Conservation (phyloP, 164 flowering plant species). For the Stephania cephalantha region DNA sequence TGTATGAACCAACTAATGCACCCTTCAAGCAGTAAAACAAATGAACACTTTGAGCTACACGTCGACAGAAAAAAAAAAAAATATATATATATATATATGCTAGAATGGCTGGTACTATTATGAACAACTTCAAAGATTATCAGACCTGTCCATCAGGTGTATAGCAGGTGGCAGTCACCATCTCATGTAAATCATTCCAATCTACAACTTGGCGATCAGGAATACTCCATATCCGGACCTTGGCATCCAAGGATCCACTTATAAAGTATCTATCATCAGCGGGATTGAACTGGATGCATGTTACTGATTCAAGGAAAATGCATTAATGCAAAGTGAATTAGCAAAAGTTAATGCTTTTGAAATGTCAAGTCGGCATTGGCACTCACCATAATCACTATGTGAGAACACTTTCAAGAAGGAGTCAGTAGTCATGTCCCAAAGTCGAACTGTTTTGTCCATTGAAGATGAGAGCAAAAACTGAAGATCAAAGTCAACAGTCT, state of each 20-base stretch:
- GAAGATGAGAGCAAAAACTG: conserved; percentile 96
- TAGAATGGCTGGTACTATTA: background rate
- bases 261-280: conserved; percentile 94
- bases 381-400: conserved; percentile 92
- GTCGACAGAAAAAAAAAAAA: conserved; percentile 1
- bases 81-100: no score
- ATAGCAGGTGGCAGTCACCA: conserved; percentile 99
- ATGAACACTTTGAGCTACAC: conserved; percentile 16
- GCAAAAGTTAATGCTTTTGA: background rate
- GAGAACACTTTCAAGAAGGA: conserved; percentile 84
- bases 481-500: conserved; percentile 9
- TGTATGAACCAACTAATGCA: conserved; percentile 95
- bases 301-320: conserved; percentile 49
- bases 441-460: conserved; percentile 98
- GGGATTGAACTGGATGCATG: conserved; percentile 99
- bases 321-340: background rate
- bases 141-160: conserved; percentile 98
- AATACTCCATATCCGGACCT: conserved; percentile 99
- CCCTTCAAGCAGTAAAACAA: conserved; percentile 44
- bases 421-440: conserved; percentile 83
- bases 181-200: conserved; percentile 95
- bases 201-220: conserved; percentile 95
- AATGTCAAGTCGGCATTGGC: background rate
- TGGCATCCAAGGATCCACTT: conserved; percentile 95
- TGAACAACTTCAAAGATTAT: conserved; percentile 7